Conservation (phyloP, 2,329 filamentous ascomycete genomes). For the Talaromyces atroroseus region DNA sequence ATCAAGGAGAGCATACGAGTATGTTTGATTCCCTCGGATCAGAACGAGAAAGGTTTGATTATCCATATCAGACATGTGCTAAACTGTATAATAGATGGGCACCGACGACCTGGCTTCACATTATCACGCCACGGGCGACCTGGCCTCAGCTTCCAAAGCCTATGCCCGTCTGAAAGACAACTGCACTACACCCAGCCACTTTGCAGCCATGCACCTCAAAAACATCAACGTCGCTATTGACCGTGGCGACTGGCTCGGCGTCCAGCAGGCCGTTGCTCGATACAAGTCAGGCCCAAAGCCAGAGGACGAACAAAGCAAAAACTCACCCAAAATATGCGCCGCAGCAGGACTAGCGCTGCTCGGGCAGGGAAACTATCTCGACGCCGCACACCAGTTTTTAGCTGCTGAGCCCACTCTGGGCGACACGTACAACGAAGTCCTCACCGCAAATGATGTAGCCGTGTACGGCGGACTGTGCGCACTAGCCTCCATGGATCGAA, state of each 20-base stretch:
- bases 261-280: conserved; percentile 56
- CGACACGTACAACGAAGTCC: conserved; percentile 61
- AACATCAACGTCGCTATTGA: conserved; percentile 71
- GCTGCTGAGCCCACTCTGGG: conserved; percentile 53
- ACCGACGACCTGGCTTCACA: conserved; percentile 87
- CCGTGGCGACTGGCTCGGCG: conserved; percentile 69
- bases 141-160: conserved; percentile 66
- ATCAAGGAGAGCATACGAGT: conserved; percentile 96
- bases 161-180: conserved; percentile 87
- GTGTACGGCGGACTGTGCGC: conserved; percentile 88
- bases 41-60: too few relatives aligned
- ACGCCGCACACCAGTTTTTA: conserved; percentile 70
- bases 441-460: conserved; percentile 81
- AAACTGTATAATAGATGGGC: conserved; percentile 62
- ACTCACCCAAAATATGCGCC: conserved; percentile 60
- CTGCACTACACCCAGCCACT: conserved; percentile 75
- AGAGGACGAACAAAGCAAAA: conserved; percentile 53
- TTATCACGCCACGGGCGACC: conserved; percentile 71
- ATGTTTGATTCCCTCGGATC: too few relatives aligned
- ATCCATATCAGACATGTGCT: background rate
- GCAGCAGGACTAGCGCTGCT: conserved; percentile 60
- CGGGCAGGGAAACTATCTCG: conserved; percentile 50
- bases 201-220: conserved; percentile 75
- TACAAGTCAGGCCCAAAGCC: conserved; percentile 50
- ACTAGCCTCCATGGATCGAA: conserved; percentile 80